A percentile compares a stretch with the other conserved stretches of the same genome.
Conservation (phyloP, 2,329 filamentous ascomycete genomes). For the Cladosporium velox region DNA sequence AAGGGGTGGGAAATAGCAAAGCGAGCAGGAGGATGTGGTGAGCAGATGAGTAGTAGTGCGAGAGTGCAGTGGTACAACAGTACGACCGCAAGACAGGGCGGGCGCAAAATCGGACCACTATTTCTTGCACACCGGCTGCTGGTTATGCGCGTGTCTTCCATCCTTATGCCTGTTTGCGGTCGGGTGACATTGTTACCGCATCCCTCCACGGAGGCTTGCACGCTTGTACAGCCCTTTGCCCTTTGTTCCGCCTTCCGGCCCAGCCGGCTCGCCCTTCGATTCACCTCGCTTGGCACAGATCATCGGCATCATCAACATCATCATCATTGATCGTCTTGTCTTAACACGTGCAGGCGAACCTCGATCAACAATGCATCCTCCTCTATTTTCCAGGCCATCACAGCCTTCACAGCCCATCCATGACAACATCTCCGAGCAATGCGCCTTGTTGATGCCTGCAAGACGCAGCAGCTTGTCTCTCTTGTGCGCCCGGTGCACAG, state of each 20-base stretch:
- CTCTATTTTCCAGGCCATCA: not conserved
- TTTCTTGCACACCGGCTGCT: not conserved
- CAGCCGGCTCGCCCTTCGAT: not conserved
- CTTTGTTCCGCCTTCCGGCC: constrained; percentile 7
- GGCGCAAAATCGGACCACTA: constrained; percentile 4
- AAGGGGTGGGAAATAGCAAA: not conserved
- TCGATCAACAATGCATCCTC: not conserved
- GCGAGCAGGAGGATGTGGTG: not conserved
- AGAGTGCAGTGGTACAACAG: not conserved
- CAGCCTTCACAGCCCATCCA: not conserved
- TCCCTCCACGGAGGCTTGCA: not conserved
- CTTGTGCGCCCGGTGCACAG: not conserved
- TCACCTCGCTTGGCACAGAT: constrained; percentile 1
- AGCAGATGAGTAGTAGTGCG: not conserved
- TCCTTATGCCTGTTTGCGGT: constrained; percentile 10
- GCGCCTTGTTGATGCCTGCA: not conserved
- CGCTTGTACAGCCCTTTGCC: not conserved
- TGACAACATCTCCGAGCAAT: not conserved
- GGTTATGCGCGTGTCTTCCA: not conserved
- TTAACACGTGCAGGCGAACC: not conserved
- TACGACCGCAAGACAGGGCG: not conserved
- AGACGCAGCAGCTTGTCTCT: not conserved
- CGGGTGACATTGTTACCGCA: not conserved
- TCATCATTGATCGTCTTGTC: not conserved
- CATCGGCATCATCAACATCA: not conserved